Evolutionary conservation across 2,329 filamentous ascomycete species (phyloP).

Genomic region (Pseudomassariella vexata): DNA sequence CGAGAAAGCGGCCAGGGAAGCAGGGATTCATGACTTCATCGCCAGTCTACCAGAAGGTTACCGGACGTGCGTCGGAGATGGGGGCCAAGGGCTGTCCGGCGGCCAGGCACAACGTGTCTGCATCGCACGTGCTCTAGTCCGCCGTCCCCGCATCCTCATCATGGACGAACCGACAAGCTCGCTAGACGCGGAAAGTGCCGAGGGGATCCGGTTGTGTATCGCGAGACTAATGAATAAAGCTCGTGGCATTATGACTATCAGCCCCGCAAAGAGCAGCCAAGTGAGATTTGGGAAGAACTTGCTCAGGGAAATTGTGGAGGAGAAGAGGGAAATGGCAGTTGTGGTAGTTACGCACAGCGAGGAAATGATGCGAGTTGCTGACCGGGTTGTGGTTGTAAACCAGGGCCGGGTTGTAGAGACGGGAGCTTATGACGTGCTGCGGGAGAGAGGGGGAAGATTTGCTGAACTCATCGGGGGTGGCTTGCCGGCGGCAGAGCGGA

Average conservation of each 20-base stretch:
- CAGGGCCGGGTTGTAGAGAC: constrained; percentile 59
- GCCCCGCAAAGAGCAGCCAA: constrained; percentile 1
- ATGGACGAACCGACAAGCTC: constrained; percentile 85
- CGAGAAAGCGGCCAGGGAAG: constrained; percentile 45
- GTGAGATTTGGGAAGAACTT: constrained; percentile 17
- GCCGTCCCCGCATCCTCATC: constrained; percentile 66
- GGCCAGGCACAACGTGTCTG: constrained; percentile 79
- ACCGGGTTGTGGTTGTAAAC: constrained; percentile 68
- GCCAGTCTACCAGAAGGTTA: constrained; percentile 65
- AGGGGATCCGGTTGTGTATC: constrained; percentile 59
- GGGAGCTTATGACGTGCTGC: constrained; percentile 60
- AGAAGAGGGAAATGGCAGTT: constrained; percentile 49
- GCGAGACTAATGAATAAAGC: constrained; percentile 36
- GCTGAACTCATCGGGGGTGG: constrained; percentile 34
- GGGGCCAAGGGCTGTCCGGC: constrained; percentile 67
- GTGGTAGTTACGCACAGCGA: constrained; percentile 75
- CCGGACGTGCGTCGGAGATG: constrained; percentile 69
- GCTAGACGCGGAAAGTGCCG: constrained; percentile 65
- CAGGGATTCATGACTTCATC: constrained; percentile 74
- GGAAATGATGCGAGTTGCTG: constrained; percentile 82
- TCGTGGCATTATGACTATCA: not conserved
- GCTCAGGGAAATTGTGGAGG: not conserved
- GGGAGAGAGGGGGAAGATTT: constrained; percentile 37
- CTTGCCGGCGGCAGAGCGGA: too few relatives aligned
- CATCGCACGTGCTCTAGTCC: constrained; percentile 72